Conservation (phyloP, 2,329 filamentous ascomycete species). For the Xylariaceae sp. region DNA sequence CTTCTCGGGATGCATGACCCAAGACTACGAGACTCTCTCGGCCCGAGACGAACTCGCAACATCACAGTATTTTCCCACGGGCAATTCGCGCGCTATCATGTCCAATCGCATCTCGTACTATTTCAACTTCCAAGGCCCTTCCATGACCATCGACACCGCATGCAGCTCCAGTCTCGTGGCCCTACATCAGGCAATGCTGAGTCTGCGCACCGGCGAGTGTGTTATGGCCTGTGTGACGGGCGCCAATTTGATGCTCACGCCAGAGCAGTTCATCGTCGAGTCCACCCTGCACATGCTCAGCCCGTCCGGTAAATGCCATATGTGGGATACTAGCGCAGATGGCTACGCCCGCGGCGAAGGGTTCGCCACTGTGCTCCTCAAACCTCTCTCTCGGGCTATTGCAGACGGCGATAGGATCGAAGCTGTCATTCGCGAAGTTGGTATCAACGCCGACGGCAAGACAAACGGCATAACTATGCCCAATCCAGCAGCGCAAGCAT, state of each 20-base stretch:
- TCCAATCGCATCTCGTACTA: constrained; percentile 50
- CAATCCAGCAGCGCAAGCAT: constrained; percentile 51
- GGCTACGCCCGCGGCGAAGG: constrained; percentile 68
- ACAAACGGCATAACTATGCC: constrained; percentile 63
- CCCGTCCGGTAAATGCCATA: constrained; percentile 51
- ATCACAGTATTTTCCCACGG: constrained; percentile 44
- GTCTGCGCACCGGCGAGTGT: constrained; percentile 49
- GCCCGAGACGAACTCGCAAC: constrained; percentile 40
- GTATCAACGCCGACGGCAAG: constrained; percentile 57
- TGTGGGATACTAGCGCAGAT: constrained; percentile 58
- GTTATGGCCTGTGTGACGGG: constrained; percentile 52
- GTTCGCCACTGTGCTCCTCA: constrained; percentile 57
- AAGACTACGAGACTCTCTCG: constrained; percentile 42
- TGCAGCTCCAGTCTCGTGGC: constrained; percentile 50
- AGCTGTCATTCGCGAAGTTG: constrained; percentile 55
- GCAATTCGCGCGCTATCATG: constrained; percentile 44
- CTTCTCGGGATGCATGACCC: constrained; percentile 44
- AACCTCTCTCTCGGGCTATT: constrained; percentile 57
- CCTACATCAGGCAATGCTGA: constrained; percentile 48
- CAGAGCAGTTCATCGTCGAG: constrained; percentile 52
- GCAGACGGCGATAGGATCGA: constrained; percentile 55
- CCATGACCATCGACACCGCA: constrained; percentile 50
- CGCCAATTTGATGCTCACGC: constrained; percentile 51
- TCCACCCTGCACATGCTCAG: constrained; percentile 54
- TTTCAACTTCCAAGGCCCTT: constrained; percentile 49